These are phyloP conservation scores for Taphrina sp. DNA, from an alignment of 1,139 yeast species.

Conservation along the genomic window DNA sequence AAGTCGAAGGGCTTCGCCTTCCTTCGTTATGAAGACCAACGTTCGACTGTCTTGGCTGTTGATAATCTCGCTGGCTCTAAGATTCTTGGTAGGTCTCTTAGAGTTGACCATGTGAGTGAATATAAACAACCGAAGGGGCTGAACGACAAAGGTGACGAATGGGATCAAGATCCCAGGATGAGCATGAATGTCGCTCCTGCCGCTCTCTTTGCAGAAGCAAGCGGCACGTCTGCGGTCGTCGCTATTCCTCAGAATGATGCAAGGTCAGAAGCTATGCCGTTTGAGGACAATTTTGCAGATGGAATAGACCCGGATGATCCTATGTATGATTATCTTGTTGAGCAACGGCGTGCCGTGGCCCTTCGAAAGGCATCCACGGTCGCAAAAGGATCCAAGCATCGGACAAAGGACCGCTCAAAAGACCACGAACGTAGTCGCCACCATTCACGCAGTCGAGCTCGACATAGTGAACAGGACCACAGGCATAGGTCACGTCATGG, in stretches of 20 bases:
- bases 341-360: slow-evolving; percentile 31
- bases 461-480: too few species aligned
- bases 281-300: slow-evolving; percentile 12
- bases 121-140: slow-evolving; percentile 50
- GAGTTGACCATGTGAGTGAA: slow-evolving; percentile 71
- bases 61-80: slow-evolving; percentile 67
- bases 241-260: slow-evolving; percentile 1
- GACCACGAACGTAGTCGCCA: too few species aligned
- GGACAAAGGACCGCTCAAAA: too few species aligned
- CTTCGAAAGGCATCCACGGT: neutral
- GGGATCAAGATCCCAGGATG: slow-evolving; percentile 33
- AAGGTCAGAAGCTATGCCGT: slow-evolving; percentile 21
- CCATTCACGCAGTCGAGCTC: too few species aligned
- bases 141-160: slow-evolving; percentile 35
- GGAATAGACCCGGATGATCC: slow-evolving; percentile 39
- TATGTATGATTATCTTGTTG: slow-evolving; percentile 36
- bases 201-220: slow-evolving; percentile 24
- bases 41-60: slow-evolving; percentile 79
- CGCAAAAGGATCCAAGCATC: too few species aligned
- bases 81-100: slow-evolving; percentile 57
- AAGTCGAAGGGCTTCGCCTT: slow-evolving; percentile 76
- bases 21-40: slow-evolving; percentile 76
- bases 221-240: too few species aligned
- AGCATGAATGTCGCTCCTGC: slow-evolving; percentile 34
- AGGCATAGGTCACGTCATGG: too few species aligned